Evolutionary conservation across 345 rosid genomes (phyloP).

Genomic region (Populus tremula): DNA sequence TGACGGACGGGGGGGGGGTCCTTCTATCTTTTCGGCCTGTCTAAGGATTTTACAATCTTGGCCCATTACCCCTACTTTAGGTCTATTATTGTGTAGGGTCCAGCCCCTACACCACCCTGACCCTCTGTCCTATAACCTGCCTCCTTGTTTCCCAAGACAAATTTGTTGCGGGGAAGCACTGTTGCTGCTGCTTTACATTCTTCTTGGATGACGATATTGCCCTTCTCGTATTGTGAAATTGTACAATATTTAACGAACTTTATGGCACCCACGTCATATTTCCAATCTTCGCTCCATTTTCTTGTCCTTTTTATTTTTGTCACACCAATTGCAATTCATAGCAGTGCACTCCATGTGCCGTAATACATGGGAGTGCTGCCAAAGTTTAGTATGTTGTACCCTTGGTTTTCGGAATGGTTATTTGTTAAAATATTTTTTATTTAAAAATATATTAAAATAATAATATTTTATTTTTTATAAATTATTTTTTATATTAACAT

Average conservation of each 20-base stretch:
- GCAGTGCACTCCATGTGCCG: neutral
- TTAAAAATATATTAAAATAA: no score
- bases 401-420: no score
- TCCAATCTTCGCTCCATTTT: neutral
- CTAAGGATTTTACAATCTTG: no score
- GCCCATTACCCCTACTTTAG: no score
- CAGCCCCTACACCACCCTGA: neutral
- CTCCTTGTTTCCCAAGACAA: neutral
- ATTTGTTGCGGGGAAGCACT: no score
- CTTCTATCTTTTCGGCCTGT: no score
- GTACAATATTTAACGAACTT: neutral
- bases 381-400: neutral
- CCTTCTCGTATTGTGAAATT: neutral
- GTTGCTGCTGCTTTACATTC: neutral
- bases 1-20: no score
- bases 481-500: no score
- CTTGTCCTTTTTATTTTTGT: no score
- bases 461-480: no score
- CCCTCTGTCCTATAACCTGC: neutral
- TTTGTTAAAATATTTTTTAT: no score
- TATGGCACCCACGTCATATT: neutral
- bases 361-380: slow-evolving; percentile 1
- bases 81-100: slow-evolving; percentile 4
- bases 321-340: no score
- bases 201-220: neutral